Base-by-base conservation (phyloP, 192 early-diverging fungal species). In the Globomyces pollinis-pini region DNA sequence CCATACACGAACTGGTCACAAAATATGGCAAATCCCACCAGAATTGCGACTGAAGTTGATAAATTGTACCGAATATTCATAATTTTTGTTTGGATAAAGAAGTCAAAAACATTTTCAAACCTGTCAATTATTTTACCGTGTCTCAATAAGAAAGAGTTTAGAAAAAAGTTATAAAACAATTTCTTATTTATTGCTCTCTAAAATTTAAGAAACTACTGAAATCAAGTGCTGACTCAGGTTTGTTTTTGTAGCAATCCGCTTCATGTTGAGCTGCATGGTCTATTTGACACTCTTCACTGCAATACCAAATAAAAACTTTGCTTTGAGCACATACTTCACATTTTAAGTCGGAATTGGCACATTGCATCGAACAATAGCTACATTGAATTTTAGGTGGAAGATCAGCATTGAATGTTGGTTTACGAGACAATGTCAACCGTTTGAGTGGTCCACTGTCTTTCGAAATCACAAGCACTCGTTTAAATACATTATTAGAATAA, bases 291-390 rank as follows among this genome's bases (percentile, higher is more conserved):
- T 67, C 65, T 41, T 67, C 65, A 5, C 29, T 55, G 33, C 65
- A 67, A 39, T 67, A 67, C 50, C 44, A 67, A 26, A 67, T 33
- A 20, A 47, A 41, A 1, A 44, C 26, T 7, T 38, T 44, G 6
- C 35, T n/a, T 30, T 34, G 31, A 18, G 59, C 58, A 15, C 59
- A 61, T 6, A 29, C 15, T 24, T 51, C 59, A 23, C 64, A 66
- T 13, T 41, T 34, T 21, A 50, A 38, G 35, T 58, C 43, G 20
- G 47, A 45, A 20, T 41, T 50, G 28, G 44, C 60, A 6, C 50
- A 67, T 1, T 50, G 50, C 65, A 67, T 61, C 34, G 36, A 51
- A 44, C 65, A 67, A 55, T 61, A 67, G 16, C 51, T 51, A 44
- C 65, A 67, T 11, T 54, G 60, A 8, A 49, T 34, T 2, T 26